Evolutionary conservation across 1,284 basidiomycete genomes (phyloP), one percentile per base, ranked within the genome.

Genomic region (Ceratobasidium sp.): DNA sequence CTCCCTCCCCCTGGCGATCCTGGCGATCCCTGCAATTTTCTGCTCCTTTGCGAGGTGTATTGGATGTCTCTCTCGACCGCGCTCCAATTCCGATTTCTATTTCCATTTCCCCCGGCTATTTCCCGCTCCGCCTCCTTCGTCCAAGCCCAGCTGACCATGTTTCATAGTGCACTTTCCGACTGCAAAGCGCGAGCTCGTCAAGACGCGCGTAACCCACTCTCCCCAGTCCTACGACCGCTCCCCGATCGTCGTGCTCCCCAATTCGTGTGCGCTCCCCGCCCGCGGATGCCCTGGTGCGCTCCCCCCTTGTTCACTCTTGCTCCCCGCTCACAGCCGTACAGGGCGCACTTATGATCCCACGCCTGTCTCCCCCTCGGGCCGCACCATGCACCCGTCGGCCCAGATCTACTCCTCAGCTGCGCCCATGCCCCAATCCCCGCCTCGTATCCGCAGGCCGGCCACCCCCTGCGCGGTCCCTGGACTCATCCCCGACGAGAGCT

Each of bases 241-340:
- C n/a, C 89, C 90, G 76, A 90, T 91, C 80, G 84, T 88, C 79
- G 90, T 92, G 76, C 77, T 83, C 29, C 88, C 87, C 59, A 91
- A 92, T 79, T 80, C 83, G 68, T 91, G 90, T 79, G 88, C 88
- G 22, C 84, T 92, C 34, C 90, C 90, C 59, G 89, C 87, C 77
- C 88, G 90, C 74, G 89, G 89, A 43, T 90, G 89, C 80, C 89
- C 65, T 19, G 65, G 65, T 68, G 34, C 65, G 65, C 56, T 56
- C 19, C 19, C 16, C 29, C 6, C 14, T 46, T 39, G 22, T 49
- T 22, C 24, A 16, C 19, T 29, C 31, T 31, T 5, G 31, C 22
- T 34, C 6, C 39, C 14, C 29, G 65, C 65, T 68, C 34, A 68
- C 34, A 34, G 37, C 37, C 56, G 29, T 41, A 9, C 34, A 68